Conservation (phyloP, 2,329 filamentous ascomycete species). For the Plenodomus tracheiphilus region DNA sequence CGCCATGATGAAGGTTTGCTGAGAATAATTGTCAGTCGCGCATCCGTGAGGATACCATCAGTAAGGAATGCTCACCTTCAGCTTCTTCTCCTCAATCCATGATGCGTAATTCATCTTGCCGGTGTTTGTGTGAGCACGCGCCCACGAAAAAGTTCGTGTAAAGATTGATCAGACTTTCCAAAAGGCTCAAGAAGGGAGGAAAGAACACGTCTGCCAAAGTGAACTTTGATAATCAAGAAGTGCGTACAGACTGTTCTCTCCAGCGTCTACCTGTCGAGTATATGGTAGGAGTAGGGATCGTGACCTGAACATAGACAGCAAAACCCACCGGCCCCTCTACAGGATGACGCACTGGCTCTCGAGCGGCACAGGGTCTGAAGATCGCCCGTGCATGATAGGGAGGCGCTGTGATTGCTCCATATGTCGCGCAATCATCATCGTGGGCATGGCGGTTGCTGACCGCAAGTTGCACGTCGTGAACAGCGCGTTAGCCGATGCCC, state of each 20-base stretch:
- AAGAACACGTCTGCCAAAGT: not conserved
- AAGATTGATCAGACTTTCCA: not conserved
- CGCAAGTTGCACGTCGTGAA: constrained; percentile 16
- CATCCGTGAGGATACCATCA: not conserved
- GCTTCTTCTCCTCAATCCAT: constrained; percentile 51
- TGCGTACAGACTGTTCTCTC: not conserved
- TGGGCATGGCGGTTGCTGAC: constrained; percentile 18
- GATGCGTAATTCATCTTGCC: constrained; percentile 49
- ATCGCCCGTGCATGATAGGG: constrained; percentile 16
- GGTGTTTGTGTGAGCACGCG: constrained; percentile 4
- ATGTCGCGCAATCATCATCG: constrained; percentile 16
- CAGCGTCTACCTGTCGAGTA: not conserved
- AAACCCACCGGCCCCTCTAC: constrained; percentile 5
- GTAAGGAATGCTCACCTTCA: constrained; percentile 37
- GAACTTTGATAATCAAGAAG: not conserved
- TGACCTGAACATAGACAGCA: not conserved
- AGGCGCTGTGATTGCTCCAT: constrained; percentile 21
- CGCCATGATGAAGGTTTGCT: constrained; percentile 52
- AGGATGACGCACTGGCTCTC: constrained; percentile 23
- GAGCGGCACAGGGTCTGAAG: constrained; percentile 13
- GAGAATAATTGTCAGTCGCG: not conserved
- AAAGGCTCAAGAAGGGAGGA: not conserved
- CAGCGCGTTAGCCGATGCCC: constrained; percentile 6
- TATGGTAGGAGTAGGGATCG: constrained; percentile 5
- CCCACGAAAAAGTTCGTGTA: constrained; percentile 2